A percentile compares a stretch with the other conserved stretches of the same genome.
phyloP scores from a whole-genome alignment of 495 filamentous ascomycete genomes.

The Penicillium maclennaniae region DNA sequence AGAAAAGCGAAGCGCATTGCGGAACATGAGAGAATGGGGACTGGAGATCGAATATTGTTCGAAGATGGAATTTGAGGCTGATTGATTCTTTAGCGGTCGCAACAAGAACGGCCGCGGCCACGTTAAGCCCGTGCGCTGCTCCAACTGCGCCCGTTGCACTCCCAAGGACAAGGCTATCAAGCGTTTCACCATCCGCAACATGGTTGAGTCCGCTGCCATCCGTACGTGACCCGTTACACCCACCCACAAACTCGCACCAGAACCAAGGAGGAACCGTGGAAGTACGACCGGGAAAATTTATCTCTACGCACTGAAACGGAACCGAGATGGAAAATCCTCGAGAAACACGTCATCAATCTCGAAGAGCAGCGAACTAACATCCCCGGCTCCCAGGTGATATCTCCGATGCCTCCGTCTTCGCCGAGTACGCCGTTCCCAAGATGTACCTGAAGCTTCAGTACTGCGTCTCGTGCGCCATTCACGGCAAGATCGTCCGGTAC shows the following conservation, averaged over 20 bases:
- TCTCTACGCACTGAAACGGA: neutral
- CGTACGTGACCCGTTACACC: slow-evolving; percentile 63
- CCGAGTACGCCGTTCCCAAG: slow-evolving; percentile 99
- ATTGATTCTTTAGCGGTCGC: slow-evolving; percentile 65
- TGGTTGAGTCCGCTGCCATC: slow-evolving; percentile 99
- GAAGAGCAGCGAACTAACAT: slow-evolving; percentile 8
- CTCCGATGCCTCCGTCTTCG: slow-evolving; percentile 97
- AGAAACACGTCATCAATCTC: neutral
- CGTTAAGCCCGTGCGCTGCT: slow-evolving; percentile 99
- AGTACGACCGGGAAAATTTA: neutral
- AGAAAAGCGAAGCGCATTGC: slow-evolving; percentile 19
- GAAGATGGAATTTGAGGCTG: slow-evolving; percentile 14
- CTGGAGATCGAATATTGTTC: slow-evolving; percentile 10
- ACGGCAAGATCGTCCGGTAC: slow-evolving; percentile 99
- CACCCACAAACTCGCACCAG: slow-evolving; percentile 1
- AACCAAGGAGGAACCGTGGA: neutral
- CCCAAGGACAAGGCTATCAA: slow-evolving; percentile 99
- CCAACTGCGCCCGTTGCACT: slow-evolving; percentile 99
- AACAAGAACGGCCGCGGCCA: slow-evolving; percentile 99
- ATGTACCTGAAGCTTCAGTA: slow-evolving; percentile 99
- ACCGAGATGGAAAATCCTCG: neutral
- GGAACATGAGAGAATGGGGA: slow-evolving; percentile 21
- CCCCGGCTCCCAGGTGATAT: slow-evolving; percentile 77
- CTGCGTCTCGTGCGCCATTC: slow-evolving; percentile 99
- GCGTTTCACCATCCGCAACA: slow-evolving; percentile 99